Conservation (phyloP, 2,329 filamentous ascomycete species). For the Fusarium sp. region DNA sequence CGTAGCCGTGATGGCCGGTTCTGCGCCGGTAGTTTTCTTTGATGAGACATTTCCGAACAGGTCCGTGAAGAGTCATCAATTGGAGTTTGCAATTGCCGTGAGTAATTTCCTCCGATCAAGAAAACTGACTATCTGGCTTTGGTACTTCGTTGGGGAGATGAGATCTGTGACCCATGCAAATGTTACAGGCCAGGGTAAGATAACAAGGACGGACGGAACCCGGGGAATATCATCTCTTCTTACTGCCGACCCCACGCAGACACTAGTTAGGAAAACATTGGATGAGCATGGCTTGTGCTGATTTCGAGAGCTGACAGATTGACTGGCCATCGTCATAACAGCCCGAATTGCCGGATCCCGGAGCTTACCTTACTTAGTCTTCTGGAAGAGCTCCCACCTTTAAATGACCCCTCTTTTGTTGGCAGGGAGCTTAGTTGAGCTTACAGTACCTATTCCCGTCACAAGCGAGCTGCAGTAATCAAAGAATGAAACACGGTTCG, state of each 20-base stretch:
- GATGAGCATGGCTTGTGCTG: constrained; percentile 7
- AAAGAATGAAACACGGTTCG: background rate
- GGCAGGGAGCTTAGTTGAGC: background rate
- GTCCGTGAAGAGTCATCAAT: background rate
- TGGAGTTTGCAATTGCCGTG: background rate
- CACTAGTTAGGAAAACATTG: background rate
- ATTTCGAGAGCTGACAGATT: background rate
- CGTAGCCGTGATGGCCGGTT: constrained; percentile 35
- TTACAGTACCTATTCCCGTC: background rate
- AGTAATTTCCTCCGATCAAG: background rate
- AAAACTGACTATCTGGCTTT: background rate
- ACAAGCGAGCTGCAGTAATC: background rate
- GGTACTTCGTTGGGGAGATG: background rate
- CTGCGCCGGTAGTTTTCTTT: constrained; percentile 15
- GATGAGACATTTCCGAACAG: constrained; percentile 29
- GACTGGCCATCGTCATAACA: background rate
- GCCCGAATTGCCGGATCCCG: constrained; percentile 23
- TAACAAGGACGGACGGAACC: background rate
- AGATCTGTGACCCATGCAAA: constrained; percentile 4
- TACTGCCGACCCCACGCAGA: constrained; percentile 6
- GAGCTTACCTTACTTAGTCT: background rate
- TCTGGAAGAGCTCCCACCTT: background rate
- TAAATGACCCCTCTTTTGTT: background rate
- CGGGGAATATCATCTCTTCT: constrained; percentile 12
- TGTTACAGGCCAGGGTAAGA: background rate